A percentile compares a stretch with the other conserved stretches of the same genome.
Conservation (phyloP, 257 asterid genomes). For the Paraleonurus japonicus region DNA sequence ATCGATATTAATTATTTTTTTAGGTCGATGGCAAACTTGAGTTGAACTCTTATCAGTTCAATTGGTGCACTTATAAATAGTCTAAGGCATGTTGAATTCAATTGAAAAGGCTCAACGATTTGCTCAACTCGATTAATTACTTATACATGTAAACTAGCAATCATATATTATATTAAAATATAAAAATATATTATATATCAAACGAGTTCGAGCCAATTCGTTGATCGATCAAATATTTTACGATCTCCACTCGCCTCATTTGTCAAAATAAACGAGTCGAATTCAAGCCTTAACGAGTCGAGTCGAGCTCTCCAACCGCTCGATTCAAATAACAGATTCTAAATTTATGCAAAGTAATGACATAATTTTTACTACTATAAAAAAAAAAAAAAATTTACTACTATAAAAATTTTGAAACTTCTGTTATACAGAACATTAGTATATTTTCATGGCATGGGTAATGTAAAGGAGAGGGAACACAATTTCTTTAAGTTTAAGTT, state of each 20-base stretch:
- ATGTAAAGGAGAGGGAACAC: not conserved
- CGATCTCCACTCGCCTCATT: too few species aligned
- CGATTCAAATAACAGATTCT: too few species aligned
- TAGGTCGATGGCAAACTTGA: not conserved
- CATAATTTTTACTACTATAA: not conserved
- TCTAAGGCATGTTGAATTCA: not conserved
- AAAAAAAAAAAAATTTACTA: too few species aligned
- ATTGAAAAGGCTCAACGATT: not conserved
- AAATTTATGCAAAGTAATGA: slow-evolving; percentile 40
- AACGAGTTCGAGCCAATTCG: not conserved
- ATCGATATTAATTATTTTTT: not conserved
- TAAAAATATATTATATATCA: too few species aligned
- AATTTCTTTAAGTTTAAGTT: not conserved
- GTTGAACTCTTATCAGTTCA: not conserved
- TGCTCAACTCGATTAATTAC: not conserved
- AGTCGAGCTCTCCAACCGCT: too few species aligned
- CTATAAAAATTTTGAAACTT: not conserved
- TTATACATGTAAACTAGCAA: not conserved
- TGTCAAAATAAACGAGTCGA: too few species aligned
- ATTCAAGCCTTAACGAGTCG: too few species aligned
- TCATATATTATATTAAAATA: not conserved
- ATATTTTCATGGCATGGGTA: not conserved
- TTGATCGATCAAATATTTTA: too few species aligned
- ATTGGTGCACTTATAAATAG: not conserved
- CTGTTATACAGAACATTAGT: not conserved